Evolutionary conservation across 768 basidiomycete genomes (phyloP).

Genomic region (Neoboletus brunneissimus): DNA sequence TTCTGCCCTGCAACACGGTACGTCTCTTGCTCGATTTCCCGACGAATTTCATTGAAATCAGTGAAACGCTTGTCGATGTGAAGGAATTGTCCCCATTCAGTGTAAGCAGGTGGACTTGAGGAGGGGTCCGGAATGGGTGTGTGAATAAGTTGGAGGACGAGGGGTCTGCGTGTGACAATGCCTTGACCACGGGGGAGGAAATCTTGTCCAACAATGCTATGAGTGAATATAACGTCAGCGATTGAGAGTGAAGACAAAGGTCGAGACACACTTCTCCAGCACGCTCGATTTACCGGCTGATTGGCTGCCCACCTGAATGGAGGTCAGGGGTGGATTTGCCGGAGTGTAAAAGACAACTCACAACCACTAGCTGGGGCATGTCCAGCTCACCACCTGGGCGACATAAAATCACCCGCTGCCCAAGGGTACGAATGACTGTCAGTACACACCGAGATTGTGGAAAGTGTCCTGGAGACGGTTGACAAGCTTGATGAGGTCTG

Average conservation of each 20-base stretch:
- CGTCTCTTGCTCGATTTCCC: slow-evolving; percentile 98
- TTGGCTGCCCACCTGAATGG: slow-evolving; percentile 84
- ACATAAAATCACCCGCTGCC: slow-evolving; percentile 10
- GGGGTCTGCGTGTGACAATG: slow-evolving; percentile 93
- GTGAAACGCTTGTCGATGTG: slow-evolving; percentile 96
- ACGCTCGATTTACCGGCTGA: slow-evolving; percentile 96
- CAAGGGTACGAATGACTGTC: not conserved
- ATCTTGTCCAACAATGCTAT: slow-evolving; percentile 90
- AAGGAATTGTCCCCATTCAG: slow-evolving; percentile 96
- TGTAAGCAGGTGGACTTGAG: slow-evolving; percentile 45
- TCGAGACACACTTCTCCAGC: slow-evolving; percentile 77
- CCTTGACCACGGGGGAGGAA: slow-evolving; percentile 87
- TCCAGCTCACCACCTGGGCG: slow-evolving; percentile 79
- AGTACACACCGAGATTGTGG: slow-evolving; percentile 71
- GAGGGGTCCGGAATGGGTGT: slow-evolving; percentile 60
- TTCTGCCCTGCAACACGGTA: slow-evolving; percentile 97
- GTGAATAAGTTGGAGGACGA: slow-evolving; percentile 94
- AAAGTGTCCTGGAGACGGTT: slow-evolving; percentile 96
- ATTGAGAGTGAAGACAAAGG: slow-evolving; percentile 3
- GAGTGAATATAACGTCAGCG: slow-evolving; percentile 1
- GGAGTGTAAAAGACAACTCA: slow-evolving; percentile 39
- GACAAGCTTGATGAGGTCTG: slow-evolving; percentile 89
- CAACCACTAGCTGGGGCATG: slow-evolving; percentile 89
- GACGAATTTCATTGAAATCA: slow-evolving; percentile 92
- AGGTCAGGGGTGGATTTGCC: not conserved